phyloP scores from a whole-genome alignment of 164 flowering plant genomes.

The Tinospora cordifolia region DNA sequence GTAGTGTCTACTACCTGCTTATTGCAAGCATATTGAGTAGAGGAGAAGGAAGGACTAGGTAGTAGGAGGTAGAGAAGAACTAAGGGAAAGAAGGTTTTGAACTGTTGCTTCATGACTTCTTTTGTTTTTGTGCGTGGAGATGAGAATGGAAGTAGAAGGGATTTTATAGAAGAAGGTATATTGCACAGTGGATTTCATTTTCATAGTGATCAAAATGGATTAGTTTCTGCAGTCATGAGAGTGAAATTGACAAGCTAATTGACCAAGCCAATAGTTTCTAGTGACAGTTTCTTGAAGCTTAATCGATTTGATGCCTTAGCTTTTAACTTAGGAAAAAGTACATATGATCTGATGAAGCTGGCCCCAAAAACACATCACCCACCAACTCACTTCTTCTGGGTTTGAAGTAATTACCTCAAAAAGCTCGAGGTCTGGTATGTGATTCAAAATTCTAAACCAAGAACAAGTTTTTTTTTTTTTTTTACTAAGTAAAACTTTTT shows the following conservation, averaged over 20 bases:
- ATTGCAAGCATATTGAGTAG: conserved; percentile 34
- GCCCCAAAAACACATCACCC: neutral
- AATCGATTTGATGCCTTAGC: neutral
- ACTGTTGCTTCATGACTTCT: conserved; percentile 14
- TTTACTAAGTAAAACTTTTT: too few relatives aligned
- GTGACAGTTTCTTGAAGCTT: neutral
- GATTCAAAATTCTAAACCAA: too few relatives aligned
- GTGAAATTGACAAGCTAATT: neutral
- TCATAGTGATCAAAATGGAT: neutral
- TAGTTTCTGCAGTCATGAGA: neutral
- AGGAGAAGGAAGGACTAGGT: conserved; percentile 7
- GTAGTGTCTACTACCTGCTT: conserved; percentile 11
- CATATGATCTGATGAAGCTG: neutral
- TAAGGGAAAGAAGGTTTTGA: conserved; percentile 1
- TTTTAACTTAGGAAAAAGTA: neutral
- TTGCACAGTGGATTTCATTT: neutral
- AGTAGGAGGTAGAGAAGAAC: conserved; percentile 18
- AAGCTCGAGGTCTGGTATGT: too few relatives aligned
- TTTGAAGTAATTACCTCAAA: too few relatives aligned
- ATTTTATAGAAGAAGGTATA: neutral
- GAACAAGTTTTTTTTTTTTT: too few relatives aligned
- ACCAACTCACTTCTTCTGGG: too few relatives aligned
- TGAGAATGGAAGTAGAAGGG: neutral
- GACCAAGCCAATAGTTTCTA: neutral
- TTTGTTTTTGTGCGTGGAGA: neutral